Evolutionary conservation across 148 eudicot species (phyloP), one percentile per base, ranked within the genome.

Genomic region (Silene conica): DNA sequence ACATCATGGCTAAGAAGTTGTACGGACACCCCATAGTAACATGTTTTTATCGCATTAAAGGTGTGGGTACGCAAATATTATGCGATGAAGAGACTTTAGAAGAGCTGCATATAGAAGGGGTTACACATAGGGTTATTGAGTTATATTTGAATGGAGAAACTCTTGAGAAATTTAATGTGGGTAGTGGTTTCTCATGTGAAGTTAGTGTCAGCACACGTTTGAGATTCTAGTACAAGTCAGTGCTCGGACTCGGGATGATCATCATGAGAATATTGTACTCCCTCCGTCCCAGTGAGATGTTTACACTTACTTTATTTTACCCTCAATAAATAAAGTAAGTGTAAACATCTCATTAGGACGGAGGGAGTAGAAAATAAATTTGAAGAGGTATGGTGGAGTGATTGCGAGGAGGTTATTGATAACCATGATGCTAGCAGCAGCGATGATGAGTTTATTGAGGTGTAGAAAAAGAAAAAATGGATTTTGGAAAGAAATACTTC

Each of bases 381-480:
- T 56, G 60, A 56, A 56, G 19, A 56, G 60, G 22, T 62, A 11
- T 62, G 31, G 2, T 62, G 13, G 28, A 62, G 28, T 62, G 65
- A 62, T 21, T 31, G 31, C 31, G 65, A 62, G 31, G 65, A 62
- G 65, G 3, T 62, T 62, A 25, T 62, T 62, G 28, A 62, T 62
- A 21, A 62, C 31, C 28, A 20, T 21, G 65, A 62, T 10, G 65
- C 65, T 20, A 19, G 31, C 4, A 21, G 65, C 19, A 62, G 65
- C 0, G 11, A 62, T 6, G 31, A 62, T n/a, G n/a, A n/a, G n/a
- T n/a, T n/a, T n/a, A n/a, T n/a, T n/a, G n/a, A n/a, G n/a, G n/a
- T n/a, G n/a, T n/a, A n/a, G n/a, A n/a, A n/a, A n/a, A n/a, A n/a
- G 22, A 62, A 25, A 25, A 6, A 62, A 13, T 62, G 65, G 65